Base-by-base conservation (phyloP, 805 yeast species). In the Kodamaea sagamina region DNA sequence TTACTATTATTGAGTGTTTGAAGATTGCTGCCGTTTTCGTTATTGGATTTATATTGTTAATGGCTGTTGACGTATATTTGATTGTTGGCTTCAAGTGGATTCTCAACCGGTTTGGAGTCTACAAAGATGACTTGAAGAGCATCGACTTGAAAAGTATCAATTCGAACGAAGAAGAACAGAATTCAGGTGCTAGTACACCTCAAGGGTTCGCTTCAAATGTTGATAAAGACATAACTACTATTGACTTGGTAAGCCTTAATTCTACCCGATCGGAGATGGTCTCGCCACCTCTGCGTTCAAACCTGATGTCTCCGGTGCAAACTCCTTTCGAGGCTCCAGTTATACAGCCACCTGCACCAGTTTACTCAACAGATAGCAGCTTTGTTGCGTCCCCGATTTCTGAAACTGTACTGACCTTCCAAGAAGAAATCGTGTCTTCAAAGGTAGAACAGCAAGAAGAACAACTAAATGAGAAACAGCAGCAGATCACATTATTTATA, bases 11-110 rank as follows among this genome's bases (percentile, higher is more conserved):
- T 16, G 92, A 86, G 51, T 86, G 87, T 8, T 68, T 83, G 51
- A 81, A 81, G 40, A 86, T 86, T 27, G 87, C 86, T 0, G 92
- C 82, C 0, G 86, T 85, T 5, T 86, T 85, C 51, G 70, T 82
- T 5, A 49, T 84, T 38, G 92, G 93, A 0, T 82, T 81, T 50
- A 41, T 82, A 2, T 54, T 51, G 1, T 49, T 79, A 17, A 72
- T 82, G 52, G 65, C 75, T 46, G 70, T 72, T 3, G 67, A 71
- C 50, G 67, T 70, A 3, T 69, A 65, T 49, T 68, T 47, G 36
- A 41, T 41, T 19, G 38, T 40, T 15, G 43, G 38, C 10, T 32
- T 40, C 43, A 40, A 32, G 27, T 40, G 43, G 43, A 36, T 43
- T 21, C 24, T 44, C 6, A 46, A 46, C 2, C 43, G 22, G 4